phyloP scores from a whole-genome alignment of 371 early-diverging fungal species.

The Coemansia sp. region DNA sequence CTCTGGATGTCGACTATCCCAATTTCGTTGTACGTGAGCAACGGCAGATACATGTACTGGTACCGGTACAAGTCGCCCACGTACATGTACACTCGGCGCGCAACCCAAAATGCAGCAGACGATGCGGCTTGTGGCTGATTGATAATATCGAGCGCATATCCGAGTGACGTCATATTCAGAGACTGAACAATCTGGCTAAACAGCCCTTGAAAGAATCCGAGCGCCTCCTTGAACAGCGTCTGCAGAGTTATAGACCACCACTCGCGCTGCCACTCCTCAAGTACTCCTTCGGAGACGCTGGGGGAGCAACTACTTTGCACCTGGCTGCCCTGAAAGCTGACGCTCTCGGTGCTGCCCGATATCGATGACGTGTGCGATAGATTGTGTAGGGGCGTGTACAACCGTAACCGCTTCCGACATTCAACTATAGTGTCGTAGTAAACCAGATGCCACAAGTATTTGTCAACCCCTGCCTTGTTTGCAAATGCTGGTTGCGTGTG shows the following conservation, averaged over 20 bases:
- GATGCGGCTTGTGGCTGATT: background rate
- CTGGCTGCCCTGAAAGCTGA: constrained; percentile 12
- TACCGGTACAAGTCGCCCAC: constrained; percentile 45
- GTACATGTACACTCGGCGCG: constrained; percentile 28
- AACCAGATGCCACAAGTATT: constrained; percentile 29
- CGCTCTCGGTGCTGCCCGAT: constrained; percentile 3
- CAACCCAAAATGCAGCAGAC: constrained; percentile 14
- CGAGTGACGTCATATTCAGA: constrained; percentile 5
- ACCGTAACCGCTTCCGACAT: constrained; percentile 43
- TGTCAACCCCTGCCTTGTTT: constrained; percentile 18
- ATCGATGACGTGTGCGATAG: constrained; percentile 33
- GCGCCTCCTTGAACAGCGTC: constrained; percentile 37
- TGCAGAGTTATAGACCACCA: constrained; percentile 38
- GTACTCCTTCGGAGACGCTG: constrained; percentile 5
- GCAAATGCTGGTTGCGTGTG: constrained; percentile 11
- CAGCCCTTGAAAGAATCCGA: constrained; percentile 37
- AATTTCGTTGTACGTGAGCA: constrained; percentile 9
- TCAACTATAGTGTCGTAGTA: constrained; percentile 44
- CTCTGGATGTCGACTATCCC: constrained; percentile 10
- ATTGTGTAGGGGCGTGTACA: constrained; percentile 17
- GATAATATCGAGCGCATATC: constrained; percentile 9
- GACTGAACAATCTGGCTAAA: background rate
- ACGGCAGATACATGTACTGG: constrained; percentile 40
- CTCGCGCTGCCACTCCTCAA: constrained; percentile 34
- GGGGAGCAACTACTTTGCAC: constrained; percentile 11